Base-by-base conservation (phyloP, 352 stramenopile genomes). In the Phytophthora tentaculata region DNA sequence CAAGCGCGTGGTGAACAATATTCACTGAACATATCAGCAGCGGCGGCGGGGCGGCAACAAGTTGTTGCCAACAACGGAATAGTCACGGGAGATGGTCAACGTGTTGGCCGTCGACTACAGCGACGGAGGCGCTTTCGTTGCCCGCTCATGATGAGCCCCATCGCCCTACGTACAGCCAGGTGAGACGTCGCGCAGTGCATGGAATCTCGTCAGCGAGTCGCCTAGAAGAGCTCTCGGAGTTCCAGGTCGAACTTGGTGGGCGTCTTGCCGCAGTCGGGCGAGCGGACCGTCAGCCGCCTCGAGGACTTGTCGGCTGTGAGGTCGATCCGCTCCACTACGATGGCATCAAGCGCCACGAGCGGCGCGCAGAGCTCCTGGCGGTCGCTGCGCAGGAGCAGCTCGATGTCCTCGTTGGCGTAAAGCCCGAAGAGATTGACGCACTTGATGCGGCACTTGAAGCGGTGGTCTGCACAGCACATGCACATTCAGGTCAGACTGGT, bases 361-460 rank as follows among this genome's bases (percentile, higher is more conserved):
- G 84, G 79, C 26, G 57, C 56, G 41, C 53, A 35, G 24, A 61
- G 56, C 48, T 69, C 67, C 26, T 73, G 35, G 22, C 41, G 61
- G 13, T 72, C 67, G 26, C 66, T 74, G 14, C 59, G 57, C 32
- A 91, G 63, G 32, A 88, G 61, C 28, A 53, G 49, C 44, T 88
- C 84, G 28, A 93, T 84, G 65, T 90, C 83, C 23, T 89, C 74
- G 37, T 81, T 79, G 37, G 74, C 64, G 67, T 90, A 91, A 17
- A 94, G 57, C 20, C 76, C 82, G 63, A 87, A 91, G 24, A 83
- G 61, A 45, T 91, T 91, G 4, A 74, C 79, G 14, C 80, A 90
- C 47, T 81, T 84, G 72, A 94, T 89, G 26, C 82, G 79, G 67
- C 81, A 94, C 56, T 89, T 91, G 64, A 91, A 89, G 54, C 81